phyloP scores from a whole-genome alignment of 805 yeast species.

The Wickerhamiella australiensis region DNA sequence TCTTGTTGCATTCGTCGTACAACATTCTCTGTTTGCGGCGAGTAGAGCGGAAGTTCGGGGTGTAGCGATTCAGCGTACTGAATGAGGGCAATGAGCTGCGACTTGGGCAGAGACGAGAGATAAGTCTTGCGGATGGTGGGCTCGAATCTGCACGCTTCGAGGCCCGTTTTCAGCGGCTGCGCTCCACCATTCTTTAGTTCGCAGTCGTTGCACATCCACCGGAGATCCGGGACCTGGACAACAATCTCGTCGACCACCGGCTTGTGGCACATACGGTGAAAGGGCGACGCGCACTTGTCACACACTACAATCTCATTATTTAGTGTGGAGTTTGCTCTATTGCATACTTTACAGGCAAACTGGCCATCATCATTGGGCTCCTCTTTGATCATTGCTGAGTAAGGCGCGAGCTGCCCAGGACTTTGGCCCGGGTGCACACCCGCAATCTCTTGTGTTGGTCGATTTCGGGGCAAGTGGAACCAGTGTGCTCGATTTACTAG shows the following conservation, averaged over 20 bases:
- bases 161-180: slow-evolving; percentile 30
- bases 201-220: slow-evolving; percentile 33
- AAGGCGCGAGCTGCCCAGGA: no score
- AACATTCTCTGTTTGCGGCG: slow-evolving; percentile 28
- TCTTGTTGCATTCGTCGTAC: slow-evolving; percentile 28
- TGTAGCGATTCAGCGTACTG: slow-evolving; percentile 30
- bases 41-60: slow-evolving; percentile 30
- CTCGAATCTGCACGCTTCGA: slow-evolving; percentile 27
- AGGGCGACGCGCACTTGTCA: slow-evolving; percentile 32
- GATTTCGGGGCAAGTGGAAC: no score
- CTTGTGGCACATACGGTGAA: slow-evolving; percentile 32
- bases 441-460: no score
- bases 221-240: slow-evolving; percentile 32
- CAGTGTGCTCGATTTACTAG: no score
- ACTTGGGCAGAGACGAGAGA: slow-evolving; percentile 28
- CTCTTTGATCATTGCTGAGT: neutral
- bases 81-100: slow-evolving; percentile 32
- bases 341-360: slow-evolving; percentile 30
- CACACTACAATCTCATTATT: slow-evolving; percentile 31
- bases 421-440: no score
- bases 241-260: slow-evolving; percentile 32
- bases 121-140: slow-evolving; percentile 30
- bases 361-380: slow-evolving; percentile 8
- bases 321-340: slow-evolving; percentile 29
- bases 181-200: slow-evolving; percentile 27